phyloP scores from a whole-genome alignment of 2,329 filamentous ascomycete species.

The Ophiocordyceps sinensis region DNA sequence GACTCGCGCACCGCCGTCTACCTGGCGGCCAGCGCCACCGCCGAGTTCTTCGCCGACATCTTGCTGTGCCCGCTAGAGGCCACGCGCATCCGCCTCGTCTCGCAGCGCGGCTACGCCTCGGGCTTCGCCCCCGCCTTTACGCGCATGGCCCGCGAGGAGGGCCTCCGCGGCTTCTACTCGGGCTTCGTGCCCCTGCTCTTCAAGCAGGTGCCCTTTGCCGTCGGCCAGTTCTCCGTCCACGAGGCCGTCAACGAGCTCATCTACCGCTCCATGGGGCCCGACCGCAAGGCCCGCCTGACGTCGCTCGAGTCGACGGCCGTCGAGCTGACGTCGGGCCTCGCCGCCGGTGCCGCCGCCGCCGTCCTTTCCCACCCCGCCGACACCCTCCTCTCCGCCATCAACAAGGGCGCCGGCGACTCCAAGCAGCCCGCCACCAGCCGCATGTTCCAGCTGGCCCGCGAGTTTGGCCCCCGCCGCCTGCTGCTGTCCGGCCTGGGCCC shows the following conservation, averaged over 20 bases:
- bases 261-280: slow-evolving; percentile 52
- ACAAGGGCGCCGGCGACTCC: slow-evolving; percentile 36
- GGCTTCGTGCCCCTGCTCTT: slow-evolving; percentile 78
- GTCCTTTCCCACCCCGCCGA: slow-evolving; percentile 84
- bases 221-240: slow-evolving; percentile 88
- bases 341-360: slow-evolving; percentile 79
- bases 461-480: slow-evolving; percentile 35
- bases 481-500: slow-evolving; percentile 33
- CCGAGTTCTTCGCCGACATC: slow-evolving; percentile 62
- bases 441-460: slow-evolving; percentile 35
- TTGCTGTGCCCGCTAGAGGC: slow-evolving; percentile 85
- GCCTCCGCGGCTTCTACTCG: slow-evolving; percentile 73
- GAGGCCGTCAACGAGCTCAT: slow-evolving; percentile 73
- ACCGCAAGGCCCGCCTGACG: slow-evolving; percentile 52
- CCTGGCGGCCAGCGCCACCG: slow-evolving; percentile 53
- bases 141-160: slow-evolving; percentile 64
- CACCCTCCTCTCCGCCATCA: slow-evolving; percentile 39
- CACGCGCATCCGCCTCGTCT: slow-evolving; percentile 64
- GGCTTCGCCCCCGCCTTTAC: slow-evolving; percentile 58
- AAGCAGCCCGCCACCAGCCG: slow-evolving; percentile 31
- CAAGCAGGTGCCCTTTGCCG: slow-evolving; percentile 87
- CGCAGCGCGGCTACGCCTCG: slow-evolving; percentile 61
- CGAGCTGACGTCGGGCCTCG: slow-evolving; percentile 74
- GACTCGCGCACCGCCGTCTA: slow-evolving; percentile 45
- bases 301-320: slow-evolving; percentile 62